Base-by-base conservation (phyloP, 305 asterid species). In the Fraxinus angustifolia region DNA sequence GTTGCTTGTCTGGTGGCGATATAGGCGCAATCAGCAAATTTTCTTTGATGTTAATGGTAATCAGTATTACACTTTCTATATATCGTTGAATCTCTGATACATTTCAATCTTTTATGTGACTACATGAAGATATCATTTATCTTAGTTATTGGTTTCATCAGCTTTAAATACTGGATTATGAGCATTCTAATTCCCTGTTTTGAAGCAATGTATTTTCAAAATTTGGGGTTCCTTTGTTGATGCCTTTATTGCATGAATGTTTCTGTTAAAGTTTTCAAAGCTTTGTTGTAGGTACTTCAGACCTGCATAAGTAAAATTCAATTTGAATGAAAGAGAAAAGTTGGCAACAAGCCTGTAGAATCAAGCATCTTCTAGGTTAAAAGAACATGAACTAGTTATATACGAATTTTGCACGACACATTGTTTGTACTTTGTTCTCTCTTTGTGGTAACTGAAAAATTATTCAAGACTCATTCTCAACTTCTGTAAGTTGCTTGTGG, bases 1-100 rank as follows among this genome's bases (percentile, higher is more conserved):
- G 70, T 88, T 90, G 86, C 85, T 92, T 10, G 82, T 91, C 50
- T 94, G 98, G 98, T 88, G 91, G 97, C 93, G 96, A 68, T 88
- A 93, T 82, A 85, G 97, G 80, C 91, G 82, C 81, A 94, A 92
- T 86, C 93, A 90, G 88, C 99, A 93, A 90, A 93, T 96, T 77
- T 96, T 92, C 91, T 96, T 96, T 71, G 99, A 94, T 73, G 92
- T 94, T 30, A 96, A 94, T 76, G 99, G 99, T 94, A 33, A 82
- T 74, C 28, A 7, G 10, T 28, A 60, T 60, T 60, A 60, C 33
- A 19, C 33, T 60, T 60, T 23, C 31, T 8, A 10, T 60, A 60
- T 8, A 8, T 60, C 0, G 1, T 60, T 60, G 67, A 6, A 17
- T 60, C 33, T 60, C 12, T 23, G 33, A 21, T 60, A 60, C 11